These are phyloP conservation scores for Naganishia albida DNA, from an alignment of 1,284 basidiomycete species.

Conservation along the genomic window DNA sequence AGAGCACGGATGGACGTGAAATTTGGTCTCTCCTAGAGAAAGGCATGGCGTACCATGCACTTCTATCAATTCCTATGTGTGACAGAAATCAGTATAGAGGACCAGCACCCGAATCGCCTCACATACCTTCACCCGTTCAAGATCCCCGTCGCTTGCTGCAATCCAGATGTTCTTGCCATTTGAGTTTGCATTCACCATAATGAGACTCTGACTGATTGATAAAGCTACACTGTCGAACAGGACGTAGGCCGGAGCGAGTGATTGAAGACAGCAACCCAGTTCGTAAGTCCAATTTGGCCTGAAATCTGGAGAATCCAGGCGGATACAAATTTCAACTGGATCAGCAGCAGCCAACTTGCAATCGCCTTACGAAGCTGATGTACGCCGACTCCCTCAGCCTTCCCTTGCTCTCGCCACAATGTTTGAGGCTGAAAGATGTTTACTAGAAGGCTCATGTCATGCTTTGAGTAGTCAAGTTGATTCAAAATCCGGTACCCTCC, in stretches of 20 bases:
- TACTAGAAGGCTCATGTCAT: too few species aligned
- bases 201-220: not conserved
- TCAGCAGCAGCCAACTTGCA: too few species aligned
- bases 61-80: constrained; percentile 62
- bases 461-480: too few species aligned
- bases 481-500: too few species aligned
- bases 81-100: not conserved
- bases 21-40: not conserved
- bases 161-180: constrained; percentile 79
- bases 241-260: not conserved
- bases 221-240: not conserved
- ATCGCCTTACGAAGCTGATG: too few species aligned
- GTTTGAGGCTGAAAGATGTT: too few species aligned
- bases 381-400: too few species aligned
- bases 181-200: constrained; percentile 23
- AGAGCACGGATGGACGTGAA: not conserved
- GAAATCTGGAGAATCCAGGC: too few species aligned
- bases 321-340: too few species aligned
- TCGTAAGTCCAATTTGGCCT: too few species aligned
- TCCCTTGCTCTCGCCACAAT: too few species aligned
- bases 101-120: constrained; percentile 2
- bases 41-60: constrained; percentile 57
- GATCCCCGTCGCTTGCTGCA: constrained; percentile 82
- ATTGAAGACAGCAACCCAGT: not conserved
- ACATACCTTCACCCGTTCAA: constrained; percentile 55